These are phyloP conservation scores for Yamadazyma takamatsuzukensis DNA, from an alignment of 805 yeast species.

Conservation along the genomic window DNA sequence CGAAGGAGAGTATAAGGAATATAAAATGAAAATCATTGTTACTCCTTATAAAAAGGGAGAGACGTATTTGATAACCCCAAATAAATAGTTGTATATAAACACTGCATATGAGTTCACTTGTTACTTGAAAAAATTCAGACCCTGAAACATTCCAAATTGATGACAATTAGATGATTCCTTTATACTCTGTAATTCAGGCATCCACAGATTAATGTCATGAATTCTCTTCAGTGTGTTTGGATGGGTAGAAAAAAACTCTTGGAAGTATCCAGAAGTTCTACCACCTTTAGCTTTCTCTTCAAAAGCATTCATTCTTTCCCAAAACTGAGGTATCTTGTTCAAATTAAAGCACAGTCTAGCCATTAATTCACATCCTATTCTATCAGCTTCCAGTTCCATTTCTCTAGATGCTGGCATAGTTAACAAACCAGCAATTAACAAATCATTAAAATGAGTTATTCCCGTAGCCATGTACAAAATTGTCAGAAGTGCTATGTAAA, in stretches of 20 bases:
- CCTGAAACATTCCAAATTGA: conserved; percentile 8
- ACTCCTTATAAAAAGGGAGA: conserved; percentile 5
- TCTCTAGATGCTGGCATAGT: conserved; percentile 84
- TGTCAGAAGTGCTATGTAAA: conserved; percentile 54
- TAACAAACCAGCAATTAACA: conserved; percentile 53
- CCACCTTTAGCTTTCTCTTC: conserved; percentile 40
- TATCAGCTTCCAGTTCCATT: conserved; percentile 96
- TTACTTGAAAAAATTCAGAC: conserved; percentile 3
- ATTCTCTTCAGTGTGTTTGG: conserved; percentile 80
- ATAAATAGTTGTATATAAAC: too few species aligned
- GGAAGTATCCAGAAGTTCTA: conserved; percentile 23
- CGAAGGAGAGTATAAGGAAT: conserved; percentile 9
- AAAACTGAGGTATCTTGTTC: conserved; percentile 64
- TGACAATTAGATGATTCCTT: conserved; percentile 24
- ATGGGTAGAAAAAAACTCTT: conserved; percentile 81
- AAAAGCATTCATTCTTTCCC: conserved; percentile 71
- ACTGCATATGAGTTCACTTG: too few species aligned
- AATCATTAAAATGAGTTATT: conserved; percentile 45
- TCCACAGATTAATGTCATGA: conserved; percentile 63
- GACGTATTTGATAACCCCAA: too few species aligned
- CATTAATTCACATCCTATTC: conserved; percentile 90
- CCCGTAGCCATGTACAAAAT: conserved; percentile 62
- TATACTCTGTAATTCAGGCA: conserved; percentile 51
- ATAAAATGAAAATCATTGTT: conserved; percentile 11
- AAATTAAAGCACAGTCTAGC: conserved; percentile 86